Base-by-base conservation (phyloP, 140 eudicot genomes). In the Senecio squalidus region DNA sequence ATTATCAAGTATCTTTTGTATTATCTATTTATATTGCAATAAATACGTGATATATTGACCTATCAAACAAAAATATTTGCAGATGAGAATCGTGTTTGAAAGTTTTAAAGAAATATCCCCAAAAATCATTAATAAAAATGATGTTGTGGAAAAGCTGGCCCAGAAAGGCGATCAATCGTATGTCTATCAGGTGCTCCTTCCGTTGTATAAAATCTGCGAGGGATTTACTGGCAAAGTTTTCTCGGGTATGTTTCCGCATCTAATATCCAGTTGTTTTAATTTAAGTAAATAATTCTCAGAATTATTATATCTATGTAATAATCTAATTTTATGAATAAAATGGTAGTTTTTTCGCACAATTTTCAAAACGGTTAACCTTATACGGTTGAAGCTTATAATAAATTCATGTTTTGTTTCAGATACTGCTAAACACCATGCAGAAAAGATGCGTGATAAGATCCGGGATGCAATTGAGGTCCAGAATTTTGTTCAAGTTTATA, bases 191-290 rank as follows among this genome's bases (percentile, higher is more conserved):
- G 48, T 91, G 58, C 78, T 91, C 41, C 55, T 80, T 45, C 96
- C 98, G 11, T 53, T 83, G 58, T 86, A 91, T 84, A 83, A 85
- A 67, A 82, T 86, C 60, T 83, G 77, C 3, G 96, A 86, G 71
- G 98, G 96, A 36, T 79, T 58, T 60, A 74, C 98, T 16, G 98
- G 98, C 23, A 83, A 67, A 62, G 84, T 83, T 45, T 55, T 90
- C 30, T 58, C 94, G 61, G 97, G 97, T 74, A 69, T 70, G 63
- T 72, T 18, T 64, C 30, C 5, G 40, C 47, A 23, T 45, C 17
- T 40, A 6, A 31, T 44, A 16, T 10, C 20, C 1, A 15, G 2
- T 22, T 55, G 3, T 27, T 29, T 18, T 31, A 46, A 34, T 34
- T 7, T 34, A 34, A 34, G n/a, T 34, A 34, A n/a, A n/a, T n/a